These are phyloP conservation scores for Aciculoconidium aculeatum DNA, from an alignment of 805 yeast genomes.

Conservation along the genomic window DNA sequence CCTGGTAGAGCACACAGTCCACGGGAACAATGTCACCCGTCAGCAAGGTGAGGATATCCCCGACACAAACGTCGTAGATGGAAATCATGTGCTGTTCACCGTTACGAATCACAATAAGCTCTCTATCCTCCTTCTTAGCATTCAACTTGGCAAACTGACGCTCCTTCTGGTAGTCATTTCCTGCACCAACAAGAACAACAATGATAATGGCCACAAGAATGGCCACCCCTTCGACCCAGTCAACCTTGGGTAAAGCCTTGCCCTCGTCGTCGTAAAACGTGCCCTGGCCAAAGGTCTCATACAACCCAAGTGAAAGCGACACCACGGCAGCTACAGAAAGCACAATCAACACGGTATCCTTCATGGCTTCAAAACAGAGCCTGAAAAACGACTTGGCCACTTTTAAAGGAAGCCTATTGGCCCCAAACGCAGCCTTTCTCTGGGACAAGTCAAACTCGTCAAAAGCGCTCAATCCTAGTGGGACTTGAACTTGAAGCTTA, in stretches of 20 bases:
- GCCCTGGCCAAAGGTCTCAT: conserved; percentile 85
- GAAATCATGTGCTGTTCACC: conserved; percentile 65
- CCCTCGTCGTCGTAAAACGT: conserved; percentile 76
- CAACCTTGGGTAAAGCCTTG: conserved; percentile 70
- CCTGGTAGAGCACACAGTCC: conserved; percentile 70
- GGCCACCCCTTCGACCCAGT: conserved; percentile 99
- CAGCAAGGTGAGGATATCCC: conserved; percentile 75
- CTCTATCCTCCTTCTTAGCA: conserved; percentile 80
- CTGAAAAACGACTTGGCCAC: conserved; percentile 61
- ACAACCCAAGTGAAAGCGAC: conserved; percentile 84
- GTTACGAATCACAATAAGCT: conserved; percentile 67
- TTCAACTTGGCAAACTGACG: conserved; percentile 84
- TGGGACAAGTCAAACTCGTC: conserved; percentile 22
- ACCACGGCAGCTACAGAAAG: conserved; percentile 82
- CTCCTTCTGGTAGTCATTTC: conserved; percentile 96
- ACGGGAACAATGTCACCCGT: conserved; percentile 95
- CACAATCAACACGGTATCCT: conserved; percentile 85
- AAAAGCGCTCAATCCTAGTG: conserved; percentile 36
- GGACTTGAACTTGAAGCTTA: conserved; percentile 30
- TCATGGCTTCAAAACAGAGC: conserved; percentile 76
- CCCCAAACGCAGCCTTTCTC: conserved; percentile 55
- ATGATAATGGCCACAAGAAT: conserved; percentile 86
- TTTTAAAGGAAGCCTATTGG: conserved; percentile 65
- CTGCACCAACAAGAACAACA: conserved; percentile 90
- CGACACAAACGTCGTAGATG: conserved; percentile 73